A percentile compares a stretch with the other conserved stretches of the same genome.
Conservation (phyloP, 257 asterid species). For the Verbena officinalis region DNA sequence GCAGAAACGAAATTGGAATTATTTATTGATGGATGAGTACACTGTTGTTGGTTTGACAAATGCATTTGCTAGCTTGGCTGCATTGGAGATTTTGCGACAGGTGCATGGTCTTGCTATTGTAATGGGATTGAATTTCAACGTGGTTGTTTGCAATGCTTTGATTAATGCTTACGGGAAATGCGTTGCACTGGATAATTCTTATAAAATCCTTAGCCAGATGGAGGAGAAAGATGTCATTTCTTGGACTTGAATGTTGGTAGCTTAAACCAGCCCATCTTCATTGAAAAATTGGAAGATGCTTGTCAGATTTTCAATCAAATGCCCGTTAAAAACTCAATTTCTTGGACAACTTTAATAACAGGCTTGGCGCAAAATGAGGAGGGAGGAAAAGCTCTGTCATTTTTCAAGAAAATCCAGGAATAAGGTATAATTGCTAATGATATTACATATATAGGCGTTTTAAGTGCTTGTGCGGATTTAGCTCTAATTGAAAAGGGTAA, state of each 20-base stretch:
- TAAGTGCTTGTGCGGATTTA: slow-evolving; percentile 72
- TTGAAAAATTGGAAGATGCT: slow-evolving; percentile 58
- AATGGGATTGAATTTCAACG: slow-evolving; percentile 45
- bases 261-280: slow-evolving; percentile 49
- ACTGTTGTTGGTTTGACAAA: slow-evolving; percentile 58
- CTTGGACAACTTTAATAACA: slow-evolving; percentile 68
- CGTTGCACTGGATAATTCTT: no score
- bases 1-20: slow-evolving; percentile 20
- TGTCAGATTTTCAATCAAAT: no score
- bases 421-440: no score
- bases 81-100: slow-evolving; percentile 47
- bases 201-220: slow-evolving; percentile 49
- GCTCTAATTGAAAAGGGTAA: slow-evolving; percentile 58
- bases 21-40: slow-evolving; percentile 52
- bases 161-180: slow-evolving; percentile 75
- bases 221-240: slow-evolving; percentile 57
- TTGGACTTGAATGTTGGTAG: slow-evolving; percentile 70
- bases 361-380: slow-evolving; percentile 54
- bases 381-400: slow-evolving; percentile 49
- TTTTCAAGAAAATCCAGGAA: slow-evolving; percentile 52
- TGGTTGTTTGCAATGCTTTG: slow-evolving; percentile 54
- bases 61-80: slow-evolving; percentile 47
- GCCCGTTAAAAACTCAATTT: no score
- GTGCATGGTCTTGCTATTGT: slow-evolving; percentile 52
- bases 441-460: slow-evolving; percentile 48